These are phyloP conservation scores for Isoetes engelmannii DNA, from an alignment of 83 land plant species.

Conservation along the genomic window DNA sequence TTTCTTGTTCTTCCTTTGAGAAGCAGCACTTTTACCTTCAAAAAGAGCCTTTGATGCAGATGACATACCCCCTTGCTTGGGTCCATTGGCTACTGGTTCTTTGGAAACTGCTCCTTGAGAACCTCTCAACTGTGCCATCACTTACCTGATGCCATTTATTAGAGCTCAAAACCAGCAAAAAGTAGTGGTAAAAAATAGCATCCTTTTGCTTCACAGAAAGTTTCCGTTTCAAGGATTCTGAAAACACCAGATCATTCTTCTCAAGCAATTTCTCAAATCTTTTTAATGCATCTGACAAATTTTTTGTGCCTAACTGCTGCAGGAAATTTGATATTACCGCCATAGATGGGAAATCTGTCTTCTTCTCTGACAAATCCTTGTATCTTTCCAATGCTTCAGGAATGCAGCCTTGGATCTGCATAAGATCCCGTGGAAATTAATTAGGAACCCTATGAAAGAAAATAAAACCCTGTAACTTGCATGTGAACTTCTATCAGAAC, in stretches of 20 bases:
- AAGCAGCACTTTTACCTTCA: too few relatives aligned
- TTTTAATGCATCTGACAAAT: constrained; percentile 65
- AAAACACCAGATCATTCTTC: constrained; percentile 53
- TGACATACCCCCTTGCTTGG: background rate
- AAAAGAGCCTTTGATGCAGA: too few relatives aligned
- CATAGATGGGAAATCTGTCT: constrained; percentile 73
- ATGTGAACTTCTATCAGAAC: too few relatives aligned
- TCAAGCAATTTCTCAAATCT: constrained; percentile 71
- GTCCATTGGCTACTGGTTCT: constrained; percentile 45
- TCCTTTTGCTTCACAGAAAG: constrained; percentile 75
- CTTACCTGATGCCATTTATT: constrained; percentile 84
- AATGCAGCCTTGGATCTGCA: constrained; percentile 57
- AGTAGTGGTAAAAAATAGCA: constrained; percentile 57
- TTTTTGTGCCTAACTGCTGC: constrained; percentile 69
- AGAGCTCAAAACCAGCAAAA: constrained; percentile 72
- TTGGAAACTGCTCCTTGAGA: constrained; percentile 54
- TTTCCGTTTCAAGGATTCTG: constrained; percentile 47
- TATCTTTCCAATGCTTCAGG: constrained; percentile 69
- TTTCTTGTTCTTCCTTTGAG: too few relatives aligned
- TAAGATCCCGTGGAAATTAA: background rate
- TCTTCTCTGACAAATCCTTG: constrained; percentile 45
- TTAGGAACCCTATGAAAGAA: too few relatives aligned
- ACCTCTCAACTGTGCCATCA: constrained; percentile 62
- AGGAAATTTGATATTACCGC: constrained; percentile 76
- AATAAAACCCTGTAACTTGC: too few relatives aligned